Evolutionary conservation across 768 basidiomycete species (phyloP).

Genomic region (Suillus decipiens): DNA sequence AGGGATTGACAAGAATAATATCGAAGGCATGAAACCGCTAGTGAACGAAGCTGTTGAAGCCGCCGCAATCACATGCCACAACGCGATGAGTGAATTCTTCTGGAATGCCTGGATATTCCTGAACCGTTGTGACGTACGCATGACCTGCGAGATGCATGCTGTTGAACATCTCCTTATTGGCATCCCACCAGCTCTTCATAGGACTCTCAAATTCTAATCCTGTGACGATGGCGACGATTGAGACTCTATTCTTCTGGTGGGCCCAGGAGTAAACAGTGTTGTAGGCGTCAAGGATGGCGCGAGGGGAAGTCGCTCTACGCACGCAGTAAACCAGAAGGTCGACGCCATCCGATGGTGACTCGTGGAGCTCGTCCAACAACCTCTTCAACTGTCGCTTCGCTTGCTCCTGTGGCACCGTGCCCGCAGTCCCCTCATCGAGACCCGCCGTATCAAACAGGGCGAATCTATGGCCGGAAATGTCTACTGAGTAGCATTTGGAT

Average conservation of each 20-base stretch:
- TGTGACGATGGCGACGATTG: constrained; percentile 40
- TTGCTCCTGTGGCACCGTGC: constrained; percentile 10
- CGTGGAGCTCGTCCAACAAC: constrained; percentile 19
- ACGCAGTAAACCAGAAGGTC: constrained; percentile 42
- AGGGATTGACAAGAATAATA: too few relatives aligned
- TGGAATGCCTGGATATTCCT: constrained; percentile 1
- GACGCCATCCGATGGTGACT: background rate
- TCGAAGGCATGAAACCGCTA: too few relatives aligned
- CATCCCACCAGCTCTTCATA: constrained; percentile 35
- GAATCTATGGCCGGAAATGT: constrained; percentile 8
- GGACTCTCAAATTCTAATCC: constrained; percentile 34
- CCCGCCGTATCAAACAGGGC: constrained; percentile 41
- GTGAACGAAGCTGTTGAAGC: too few relatives aligned
- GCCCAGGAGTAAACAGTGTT: constrained; percentile 39
- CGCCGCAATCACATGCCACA: background rate
- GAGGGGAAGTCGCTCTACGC: constrained; percentile 33
- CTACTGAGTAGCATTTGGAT: background rate
- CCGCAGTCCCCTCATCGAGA: constrained; percentile 30
- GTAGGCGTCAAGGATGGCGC: constrained; percentile 35
- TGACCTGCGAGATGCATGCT: constrained; percentile 24
- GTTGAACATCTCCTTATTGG: constrained; percentile 35
- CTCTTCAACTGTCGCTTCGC: constrained; percentile 22
- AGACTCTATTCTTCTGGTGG: constrained; percentile 35
- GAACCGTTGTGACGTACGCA: constrained; percentile 43
- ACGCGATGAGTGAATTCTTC: background rate